Conservation (phyloP, 78 protist genomes). For the Creolimax fragrantissima region DNA sequence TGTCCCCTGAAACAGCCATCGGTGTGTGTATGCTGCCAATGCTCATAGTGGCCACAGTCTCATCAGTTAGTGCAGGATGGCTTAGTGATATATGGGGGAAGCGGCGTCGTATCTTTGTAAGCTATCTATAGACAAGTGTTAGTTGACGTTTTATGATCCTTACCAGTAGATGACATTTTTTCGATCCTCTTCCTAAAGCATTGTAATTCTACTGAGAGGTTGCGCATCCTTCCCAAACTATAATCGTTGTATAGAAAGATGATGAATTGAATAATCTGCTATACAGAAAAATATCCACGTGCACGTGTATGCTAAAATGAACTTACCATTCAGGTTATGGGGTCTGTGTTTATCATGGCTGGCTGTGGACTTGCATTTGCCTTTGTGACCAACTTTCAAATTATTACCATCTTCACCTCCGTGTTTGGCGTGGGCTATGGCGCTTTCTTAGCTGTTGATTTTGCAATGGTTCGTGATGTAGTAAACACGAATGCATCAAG, state of each 20-base stretch:
- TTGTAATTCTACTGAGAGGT: too few relatives aligned
- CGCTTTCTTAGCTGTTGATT: slow-evolving; percentile 7
- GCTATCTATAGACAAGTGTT: too few relatives aligned
- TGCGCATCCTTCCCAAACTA: too few relatives aligned
- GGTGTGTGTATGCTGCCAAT: neutral
- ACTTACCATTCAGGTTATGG: neutral
- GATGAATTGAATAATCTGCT: too few relatives aligned
- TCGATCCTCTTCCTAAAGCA: too few relatives aligned
- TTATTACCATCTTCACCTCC: neutral
- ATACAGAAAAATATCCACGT: too few relatives aligned
- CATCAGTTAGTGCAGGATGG: neutral
- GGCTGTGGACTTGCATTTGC: neutral
- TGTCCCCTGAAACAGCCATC: neutral
- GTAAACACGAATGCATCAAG: too few relatives aligned
- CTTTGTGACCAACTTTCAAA: neutral
- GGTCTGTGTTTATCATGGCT: neutral
- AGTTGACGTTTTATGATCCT: too few relatives aligned
- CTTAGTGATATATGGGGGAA: neutral
- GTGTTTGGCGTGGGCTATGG: neutral
- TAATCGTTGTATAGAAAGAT: too few relatives aligned
- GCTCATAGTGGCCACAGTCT: neutral
- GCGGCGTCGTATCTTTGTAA: neutral
- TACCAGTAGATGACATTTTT: too few relatives aligned
- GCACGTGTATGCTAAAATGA: too few relatives aligned
- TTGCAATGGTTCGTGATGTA: neutral